phyloP scores from a whole-genome alignment of 78 protist species.

The Dictyostelium firmibasis region DNA sequence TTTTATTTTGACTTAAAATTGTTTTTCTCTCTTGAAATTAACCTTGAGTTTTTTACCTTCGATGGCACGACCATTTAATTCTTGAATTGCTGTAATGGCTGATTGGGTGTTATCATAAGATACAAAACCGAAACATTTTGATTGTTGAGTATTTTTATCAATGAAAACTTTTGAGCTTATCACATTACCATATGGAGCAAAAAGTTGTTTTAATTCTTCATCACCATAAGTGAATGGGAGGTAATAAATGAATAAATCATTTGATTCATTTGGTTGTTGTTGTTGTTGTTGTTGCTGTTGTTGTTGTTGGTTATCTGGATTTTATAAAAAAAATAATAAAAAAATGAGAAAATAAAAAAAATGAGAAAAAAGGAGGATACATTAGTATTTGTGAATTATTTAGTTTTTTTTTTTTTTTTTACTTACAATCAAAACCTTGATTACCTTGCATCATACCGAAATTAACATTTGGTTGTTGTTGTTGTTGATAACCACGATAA shows the following conservation, averaged over 20 bases:
- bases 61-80: constrained; percentile 87
- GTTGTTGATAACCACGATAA: neutral
- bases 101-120: constrained; percentile 81
- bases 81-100: constrained; percentile 83
- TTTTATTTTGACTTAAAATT: neutral
- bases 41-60: constrained; percentile 91
- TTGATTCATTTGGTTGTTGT: constrained; percentile 43
- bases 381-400: neutral
- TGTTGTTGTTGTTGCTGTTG: constrained; percentile 5
- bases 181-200: constrained; percentile 85
- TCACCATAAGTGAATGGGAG: constrained; percentile 86
- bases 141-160: constrained; percentile 84
- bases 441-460: constrained; percentile 15
- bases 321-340: neutral
- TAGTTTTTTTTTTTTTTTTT: neutral
- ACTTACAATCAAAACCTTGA: constrained; percentile 28
- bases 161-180: constrained; percentile 85
- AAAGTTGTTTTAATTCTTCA: constrained; percentile 68
- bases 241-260: constrained; percentile 89
- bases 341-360: neutral
- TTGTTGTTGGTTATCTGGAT: neutral
- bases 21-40: constrained; percentile 82
- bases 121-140: constrained; percentile 93
- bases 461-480: neutral
- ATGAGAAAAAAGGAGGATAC: neutral